Evolutionary conservation across 768 basidiomycete species (phyloP), one percentile per base, ranked within the genome.

Genomic region (Psilocybe sp.): DNA sequence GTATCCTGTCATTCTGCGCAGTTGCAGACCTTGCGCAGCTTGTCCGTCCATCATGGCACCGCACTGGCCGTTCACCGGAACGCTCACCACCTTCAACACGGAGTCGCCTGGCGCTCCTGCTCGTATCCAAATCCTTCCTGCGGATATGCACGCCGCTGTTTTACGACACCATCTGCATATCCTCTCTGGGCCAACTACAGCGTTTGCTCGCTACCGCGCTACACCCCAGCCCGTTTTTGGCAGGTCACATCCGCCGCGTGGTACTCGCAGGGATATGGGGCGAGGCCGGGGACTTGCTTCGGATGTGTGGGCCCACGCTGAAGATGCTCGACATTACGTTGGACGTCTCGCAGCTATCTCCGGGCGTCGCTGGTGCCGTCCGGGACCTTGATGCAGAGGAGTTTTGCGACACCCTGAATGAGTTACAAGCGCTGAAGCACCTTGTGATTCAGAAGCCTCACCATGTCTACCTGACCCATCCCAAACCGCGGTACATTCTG

Each of bases 61-160:
- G 45, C 14, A 45, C 49, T 8, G 19, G 47, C 15, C 31, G 28
- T 12, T 16, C 50, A 12, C 15, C 38, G 15, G 18, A 45, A 28
- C 36, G 46, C 13, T 13, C 54, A 5, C 28, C 50, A 10, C 36
- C 44, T 4, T 40, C 37, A 7, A 28, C 80, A 51, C 69, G 80
- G 53, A 70, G 73, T 44, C 73, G 76, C 34, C 76, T 82, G 51
- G 68, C 78, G 4, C 71, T 76, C 0, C 73, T 86, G 13, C 74
- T 79, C 45, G 78, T 81, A 40, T 83, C 66, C 44, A 74, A 64
- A 35, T 59, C 67, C 18, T 81, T 84, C 67, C 63, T 73, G 39
- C 75, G 85, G 51, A 83, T 87, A 51, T 74, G 71, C 1, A 74
- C 75, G 0, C 83, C 84, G 1, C 69, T 84, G 11, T 72, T 81